Evolutionary conservation across 2,329 filamentous ascomycete species (phyloP).

Genomic region (Monosporascus sp.): DNA sequence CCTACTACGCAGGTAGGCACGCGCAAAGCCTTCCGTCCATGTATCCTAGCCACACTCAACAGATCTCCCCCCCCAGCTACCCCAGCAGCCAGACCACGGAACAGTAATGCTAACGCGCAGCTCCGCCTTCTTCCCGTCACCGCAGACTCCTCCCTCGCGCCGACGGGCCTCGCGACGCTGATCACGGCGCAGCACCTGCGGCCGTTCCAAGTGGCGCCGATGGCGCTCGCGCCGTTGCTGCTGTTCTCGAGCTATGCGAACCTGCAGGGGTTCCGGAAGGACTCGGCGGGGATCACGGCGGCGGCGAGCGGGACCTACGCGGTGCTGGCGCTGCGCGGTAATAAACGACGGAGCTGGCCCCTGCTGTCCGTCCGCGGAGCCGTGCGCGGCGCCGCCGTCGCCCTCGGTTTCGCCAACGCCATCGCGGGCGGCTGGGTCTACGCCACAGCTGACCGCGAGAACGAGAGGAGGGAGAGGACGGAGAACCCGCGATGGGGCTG

Average conservation of each 20-base stretch:
- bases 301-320: conserved; percentile 54
- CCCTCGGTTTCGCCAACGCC: conserved; percentile 42
- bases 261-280: conserved; percentile 52
- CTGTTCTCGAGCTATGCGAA: conserved; percentile 55
- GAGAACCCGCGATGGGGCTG: conserved; percentile 48
- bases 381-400: conserved; percentile 46
- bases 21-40: no score
- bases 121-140: not conserved
- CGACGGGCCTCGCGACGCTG: conserved; percentile 50
- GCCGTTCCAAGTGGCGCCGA: conserved; percentile 45
- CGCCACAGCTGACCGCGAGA: conserved; percentile 42
- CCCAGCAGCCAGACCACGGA: no score
- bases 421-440: conserved; percentile 48
- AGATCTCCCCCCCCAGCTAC: no score
- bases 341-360: conserved; percentile 17
- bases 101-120: no score
- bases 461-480: conserved; percentile 42
- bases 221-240: conserved; percentile 46
- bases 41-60: no score
- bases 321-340: conserved; percentile 43
- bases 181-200: conserved; percentile 51
- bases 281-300: conserved; percentile 49
- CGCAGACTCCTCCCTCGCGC: conserved; percentile 47
- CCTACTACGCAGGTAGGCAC: no score
- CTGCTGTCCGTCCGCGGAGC: conserved; percentile 37